Base-by-base conservation (phyloP, 2,329 filamentous ascomycete species). In the Diaporthe caulivora region DNA sequence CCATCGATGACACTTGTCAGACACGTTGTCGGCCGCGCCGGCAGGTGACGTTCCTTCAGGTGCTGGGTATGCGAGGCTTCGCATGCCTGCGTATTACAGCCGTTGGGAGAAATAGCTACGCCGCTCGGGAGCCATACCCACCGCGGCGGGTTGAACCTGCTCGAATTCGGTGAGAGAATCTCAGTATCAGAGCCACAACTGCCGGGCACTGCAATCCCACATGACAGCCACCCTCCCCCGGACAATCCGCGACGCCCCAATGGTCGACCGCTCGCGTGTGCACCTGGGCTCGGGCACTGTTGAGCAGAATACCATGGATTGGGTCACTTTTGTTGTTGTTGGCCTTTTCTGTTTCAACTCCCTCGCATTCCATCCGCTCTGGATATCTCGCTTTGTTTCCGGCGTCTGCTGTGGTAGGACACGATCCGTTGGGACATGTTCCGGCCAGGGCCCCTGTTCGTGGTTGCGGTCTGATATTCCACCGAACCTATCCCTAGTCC, bases 1-100 rank as follows among this genome's bases (percentile, higher is more conserved):
- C 51, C 47, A 67, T 21, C 24, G 7, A 4, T 1, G 62, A 67
- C 62, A 53, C 44, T 53, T 40, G 44, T 67, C 62, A 67, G 44
- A 37, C 26, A 29, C 21, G 9, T 67, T 17, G 29, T 53, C 62
- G 62, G 62, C 62, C 62, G 47, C 62, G n/a, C 62, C 47, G 62
- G 44, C 31, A 26, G 47, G 47, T 67, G 62, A 65, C 44, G 29
- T 18, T 51, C 62, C 44, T 51, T 51, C 62, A 17, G 24, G 18
- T 24, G 62, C 21, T 34, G 17, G 31, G 29, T 34, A 65, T 24
- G 47, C 44, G 44, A 51, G 29, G 34, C 44, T 37, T 40, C 62
- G 62, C 29, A 10, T 11, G 42, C 21, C 42, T 65, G 15, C 18
- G 21, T n/a, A 18, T 18, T 8, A 24, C 42, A 31, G 15, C 24